Base-by-base conservation (phyloP, 2,329 filamentous ascomycete genomes). In the Leptosphaerulina australis region DNA sequence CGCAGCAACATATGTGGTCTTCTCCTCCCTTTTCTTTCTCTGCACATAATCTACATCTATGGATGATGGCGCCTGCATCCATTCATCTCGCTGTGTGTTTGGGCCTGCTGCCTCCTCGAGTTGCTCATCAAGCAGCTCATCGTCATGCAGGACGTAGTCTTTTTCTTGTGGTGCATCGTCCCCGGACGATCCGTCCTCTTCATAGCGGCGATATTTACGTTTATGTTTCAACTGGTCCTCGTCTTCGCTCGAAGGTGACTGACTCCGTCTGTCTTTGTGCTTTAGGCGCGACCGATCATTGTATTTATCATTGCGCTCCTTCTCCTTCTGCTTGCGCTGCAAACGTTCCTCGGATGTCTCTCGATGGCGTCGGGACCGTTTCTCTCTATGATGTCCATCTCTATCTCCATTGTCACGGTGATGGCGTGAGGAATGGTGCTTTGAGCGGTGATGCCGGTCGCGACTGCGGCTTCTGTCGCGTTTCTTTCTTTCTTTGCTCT, bases 31-130 rank as follows among this genome's bases (percentile, higher is more conserved):
- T 53, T 84, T 84, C 54, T 81, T 77, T 53, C 83, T 80, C 66
- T 89, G 83, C 40, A 91, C 81, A 69, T 96, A 96, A 67, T 97
- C 92, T 49, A 97, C 79, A 44, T 92, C 87, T 26, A 96, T 75
- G 0, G 87, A 85, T 0, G 89, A 90, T 0, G 93, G 91, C 0
- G 88, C 88, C 52, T 91, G 87, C 94, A 99, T 99, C 92, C 95
- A 99, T 0, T 88, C 84, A 71, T 97, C 94, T 56, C 95, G 84
- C 59, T 86, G 81, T 24, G 86, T 64, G 1, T 74, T 51, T 67
- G 72, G 59, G 55, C 63, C 56, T 14, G 67, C 65, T 15, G 71
- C 59, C 44, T 74, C 66, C 44, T 74, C 69, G 11, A 76, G 66
- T 50, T 73, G 69, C 25, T 73, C 65, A 44, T 79, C 77, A n/a